Conservation (phyloP, 805 yeast species). For the Kodamaea neixiangensis region DNA sequence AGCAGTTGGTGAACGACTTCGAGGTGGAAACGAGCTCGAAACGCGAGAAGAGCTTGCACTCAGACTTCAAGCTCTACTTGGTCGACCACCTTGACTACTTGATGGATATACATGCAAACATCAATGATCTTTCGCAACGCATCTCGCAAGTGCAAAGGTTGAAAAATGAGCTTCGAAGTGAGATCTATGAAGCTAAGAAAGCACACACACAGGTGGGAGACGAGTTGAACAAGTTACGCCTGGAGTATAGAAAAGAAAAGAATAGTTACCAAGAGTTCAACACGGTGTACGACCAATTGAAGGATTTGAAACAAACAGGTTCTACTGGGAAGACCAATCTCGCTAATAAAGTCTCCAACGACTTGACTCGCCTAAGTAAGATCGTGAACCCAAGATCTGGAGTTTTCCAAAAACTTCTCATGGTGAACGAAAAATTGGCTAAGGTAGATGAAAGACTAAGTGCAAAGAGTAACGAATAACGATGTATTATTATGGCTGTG, state of each 20-base stretch:
- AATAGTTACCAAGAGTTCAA: conserved; percentile 18
- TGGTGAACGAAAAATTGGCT: conserved; percentile 25
- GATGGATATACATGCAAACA: conserved; percentile 36
- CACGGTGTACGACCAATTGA: conserved; percentile 14
- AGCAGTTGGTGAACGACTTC: conserved; percentile 31
- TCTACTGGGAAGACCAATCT: conserved; percentile 4
- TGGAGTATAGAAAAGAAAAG: conserved; percentile 18
- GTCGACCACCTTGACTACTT: conserved; percentile 30
- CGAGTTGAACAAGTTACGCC: conserved; percentile 30
- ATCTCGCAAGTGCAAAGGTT: conserved; percentile 30
- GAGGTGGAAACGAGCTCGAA: conserved; percentile 18
- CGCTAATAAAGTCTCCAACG: conserved; percentile 11
- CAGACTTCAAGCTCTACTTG: conserved; percentile 34
- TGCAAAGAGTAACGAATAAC: not conserved
- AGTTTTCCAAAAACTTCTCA: conserved; percentile 20
- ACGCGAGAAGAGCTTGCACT: conserved; percentile 23
- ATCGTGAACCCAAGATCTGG: conserved; percentile 30
- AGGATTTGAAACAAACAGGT: not conserved
- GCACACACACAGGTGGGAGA: conserved; percentile 35
- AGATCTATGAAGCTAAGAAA: conserved; percentile 31
- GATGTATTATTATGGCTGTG: conserved; percentile 1
- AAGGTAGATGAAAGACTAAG: conserved; percentile 18
- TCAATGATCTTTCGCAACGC: conserved; percentile 31
- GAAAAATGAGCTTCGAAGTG: conserved; percentile 32
- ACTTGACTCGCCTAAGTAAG: conserved; percentile 16